These are phyloP conservation scores for Candida dajiaensis DNA, from an alignment of 805 yeast genomes.

Conservation along the genomic window DNA sequence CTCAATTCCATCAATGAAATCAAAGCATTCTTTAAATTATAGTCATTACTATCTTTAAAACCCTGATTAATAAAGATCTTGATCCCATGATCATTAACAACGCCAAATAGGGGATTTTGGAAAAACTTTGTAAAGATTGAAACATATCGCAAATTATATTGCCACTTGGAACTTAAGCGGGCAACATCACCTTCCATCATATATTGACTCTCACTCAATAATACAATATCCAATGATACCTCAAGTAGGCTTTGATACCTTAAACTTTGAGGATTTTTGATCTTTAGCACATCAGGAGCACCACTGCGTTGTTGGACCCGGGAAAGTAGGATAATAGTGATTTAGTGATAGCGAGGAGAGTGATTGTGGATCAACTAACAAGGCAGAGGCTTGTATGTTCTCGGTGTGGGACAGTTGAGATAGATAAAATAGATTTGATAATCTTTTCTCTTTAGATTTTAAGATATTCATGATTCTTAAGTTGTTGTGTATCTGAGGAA, in stretches of 20 bases:
- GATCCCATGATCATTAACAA: constrained; percentile 10
- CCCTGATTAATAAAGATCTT: constrained; percentile 19
- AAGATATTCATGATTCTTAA: constrained; percentile 1
- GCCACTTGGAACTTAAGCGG: constrained; percentile 1
- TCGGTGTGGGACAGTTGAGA: constrained; percentile 8
- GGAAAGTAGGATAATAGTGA: constrained; percentile 15
- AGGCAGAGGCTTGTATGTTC: constrained; percentile 4
- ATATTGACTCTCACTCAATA: constrained; percentile 27
- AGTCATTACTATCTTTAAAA: constrained; percentile 16
- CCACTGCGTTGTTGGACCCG: constrained; percentile 23
- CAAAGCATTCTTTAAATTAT: constrained; percentile 20
- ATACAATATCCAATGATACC: constrained; percentile 27
- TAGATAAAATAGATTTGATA: constrained; percentile 10
- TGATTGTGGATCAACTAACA: constrained; percentile 13
- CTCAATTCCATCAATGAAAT: constrained; percentile 20
- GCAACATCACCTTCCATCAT: constrained; percentile 19
- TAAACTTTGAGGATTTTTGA: constrained; percentile 24
- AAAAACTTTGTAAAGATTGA: constrained; percentile 16
- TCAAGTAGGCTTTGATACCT: constrained; percentile 18
- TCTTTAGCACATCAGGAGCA: constrained; percentile 25
- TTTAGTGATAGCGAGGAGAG: constrained; percentile 3
- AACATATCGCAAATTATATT: constrained; percentile 15
- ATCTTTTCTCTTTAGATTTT: constrained; percentile 10
- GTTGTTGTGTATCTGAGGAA: background rate
- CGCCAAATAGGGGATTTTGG: constrained; percentile 19